A percentile compares a stretch with the other conserved stretches of the same genome.
Conservation (phyloP, 1,139 yeast species). For the Sugiyamaella pinicola region DNA sequence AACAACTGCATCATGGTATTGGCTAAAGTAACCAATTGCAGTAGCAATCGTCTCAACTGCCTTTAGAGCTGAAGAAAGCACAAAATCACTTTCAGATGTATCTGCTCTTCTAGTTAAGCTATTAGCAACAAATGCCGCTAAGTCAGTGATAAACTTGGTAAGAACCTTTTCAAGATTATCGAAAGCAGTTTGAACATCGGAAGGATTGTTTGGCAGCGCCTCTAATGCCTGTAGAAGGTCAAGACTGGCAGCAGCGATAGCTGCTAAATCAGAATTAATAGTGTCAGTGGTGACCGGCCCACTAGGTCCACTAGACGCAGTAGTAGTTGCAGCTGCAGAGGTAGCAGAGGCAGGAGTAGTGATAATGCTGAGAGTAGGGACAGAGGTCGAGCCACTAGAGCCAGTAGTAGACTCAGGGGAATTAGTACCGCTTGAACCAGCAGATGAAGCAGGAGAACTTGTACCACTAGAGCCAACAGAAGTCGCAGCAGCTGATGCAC, state of each 20-base stretch:
- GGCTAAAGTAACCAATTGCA: constrained; percentile 11
- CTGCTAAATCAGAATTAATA: constrained; percentile 12
- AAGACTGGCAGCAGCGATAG: constrained; percentile 16
- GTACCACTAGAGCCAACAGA: background rate
- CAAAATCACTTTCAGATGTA: constrained; percentile 10
- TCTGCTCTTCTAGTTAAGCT: constrained; percentile 4
- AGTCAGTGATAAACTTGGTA: constrained; percentile 14
- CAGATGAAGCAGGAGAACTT: constrained; percentile 9
- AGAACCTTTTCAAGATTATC: constrained; percentile 5
- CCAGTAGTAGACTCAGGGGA: constrained; percentile 11
- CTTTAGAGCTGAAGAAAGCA: constrained; percentile 16
- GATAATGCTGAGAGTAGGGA: constrained; percentile 1
- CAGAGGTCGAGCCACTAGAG: background rate
- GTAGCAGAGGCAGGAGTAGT: constrained; percentile 13
- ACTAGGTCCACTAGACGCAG: constrained; percentile 8
- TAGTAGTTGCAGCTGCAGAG: background rate
- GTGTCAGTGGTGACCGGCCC: constrained; percentile 16
- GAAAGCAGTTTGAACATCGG: constrained; percentile 8
- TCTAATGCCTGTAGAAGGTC: constrained; percentile 12
- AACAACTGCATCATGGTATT: background rate
- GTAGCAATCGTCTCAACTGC: constrained; percentile 11
- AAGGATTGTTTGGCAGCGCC: constrained; percentile 9
- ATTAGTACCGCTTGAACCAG: too few relatives aligned
- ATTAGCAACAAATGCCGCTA: constrained; percentile 2
- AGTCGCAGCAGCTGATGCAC: background rate